Evolutionary conservation across 148 eudicot genomes (phyloP).

Genomic region (Polygonum aviculare): DNA sequence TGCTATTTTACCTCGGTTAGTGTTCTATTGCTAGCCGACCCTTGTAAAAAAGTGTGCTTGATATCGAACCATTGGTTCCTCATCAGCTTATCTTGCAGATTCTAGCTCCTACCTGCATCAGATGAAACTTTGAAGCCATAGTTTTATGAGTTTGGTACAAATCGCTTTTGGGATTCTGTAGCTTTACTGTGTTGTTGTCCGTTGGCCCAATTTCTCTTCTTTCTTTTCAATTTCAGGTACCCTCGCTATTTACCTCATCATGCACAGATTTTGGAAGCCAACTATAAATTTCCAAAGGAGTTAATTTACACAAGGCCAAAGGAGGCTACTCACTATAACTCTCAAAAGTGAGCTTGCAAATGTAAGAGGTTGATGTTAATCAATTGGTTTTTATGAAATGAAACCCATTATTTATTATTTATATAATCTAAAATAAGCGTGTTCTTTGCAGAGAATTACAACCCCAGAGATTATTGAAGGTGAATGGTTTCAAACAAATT

Average conservation of each 20-base stretch:
- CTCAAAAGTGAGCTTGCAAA: conserved; percentile 23
- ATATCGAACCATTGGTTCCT: too few relatives aligned
- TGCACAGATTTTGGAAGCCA: conserved; percentile 28
- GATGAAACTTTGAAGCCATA: too few relatives aligned
- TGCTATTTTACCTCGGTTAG: too few relatives aligned
- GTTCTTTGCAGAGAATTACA: conserved; percentile 34
- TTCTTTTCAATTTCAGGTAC: too few relatives aligned
- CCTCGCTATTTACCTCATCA: neutral
- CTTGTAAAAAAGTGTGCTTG: too few relatives aligned
- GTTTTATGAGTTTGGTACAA: too few relatives aligned
- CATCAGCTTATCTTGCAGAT: too few relatives aligned
- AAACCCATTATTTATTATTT: neutral
- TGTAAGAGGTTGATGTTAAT: conserved; percentile 16
- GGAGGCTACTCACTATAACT: conserved; percentile 30
- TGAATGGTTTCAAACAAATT: conserved; percentile 43
- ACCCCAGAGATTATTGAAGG: conserved; percentile 34
- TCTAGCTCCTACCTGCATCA: too few relatives aligned
- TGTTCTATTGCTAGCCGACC: too few relatives aligned
- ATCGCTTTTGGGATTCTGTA: too few relatives aligned
- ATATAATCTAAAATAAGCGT: neutral
- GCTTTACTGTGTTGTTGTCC: too few relatives aligned
- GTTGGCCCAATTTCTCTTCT: too few relatives aligned
- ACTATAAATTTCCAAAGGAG: conserved; percentile 38
- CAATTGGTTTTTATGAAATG: neutral
- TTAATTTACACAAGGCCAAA: conserved; percentile 34